phyloP scores from a whole-genome alignment of 179 eudicot species.

The Gypsophila paniculata region DNA sequence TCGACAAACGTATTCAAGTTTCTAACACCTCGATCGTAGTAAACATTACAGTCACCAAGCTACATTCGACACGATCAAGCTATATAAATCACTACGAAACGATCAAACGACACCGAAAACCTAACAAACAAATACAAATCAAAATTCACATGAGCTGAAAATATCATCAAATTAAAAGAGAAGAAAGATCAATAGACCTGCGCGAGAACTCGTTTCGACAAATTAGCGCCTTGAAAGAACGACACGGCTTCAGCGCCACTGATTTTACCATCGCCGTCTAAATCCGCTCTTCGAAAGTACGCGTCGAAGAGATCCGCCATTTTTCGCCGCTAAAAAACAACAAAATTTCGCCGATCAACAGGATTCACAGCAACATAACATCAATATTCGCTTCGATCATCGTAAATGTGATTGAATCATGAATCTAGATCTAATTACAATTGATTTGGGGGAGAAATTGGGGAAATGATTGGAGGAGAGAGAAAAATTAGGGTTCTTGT shows the following conservation, averaged over 20 bases:
- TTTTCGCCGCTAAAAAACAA: constrained; percentile 50
- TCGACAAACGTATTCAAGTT: too few relatives aligned
- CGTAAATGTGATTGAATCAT: neutral
- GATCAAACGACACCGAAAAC: too few relatives aligned
- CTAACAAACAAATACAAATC: neutral
- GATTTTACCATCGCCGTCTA: constrained; percentile 89
- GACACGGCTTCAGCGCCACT: constrained; percentile 82
- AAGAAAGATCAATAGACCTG: constrained; percentile 17
- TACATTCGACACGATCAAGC: too few relatives aligned
- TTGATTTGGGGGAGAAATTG: neutral
- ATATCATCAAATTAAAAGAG: neutral
- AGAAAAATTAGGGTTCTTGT: constrained; percentile 21
- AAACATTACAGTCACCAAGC: too few relatives aligned
- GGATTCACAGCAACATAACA: neutral
- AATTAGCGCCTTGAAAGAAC: constrained; percentile 77
- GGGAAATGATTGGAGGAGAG: neutral
- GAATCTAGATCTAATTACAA: neutral
- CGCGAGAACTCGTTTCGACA: constrained; percentile 75
- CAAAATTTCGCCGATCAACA: constrained; percentile 21
- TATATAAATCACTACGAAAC: too few relatives aligned
- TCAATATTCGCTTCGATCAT: neutral
- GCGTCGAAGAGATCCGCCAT: constrained; percentile 68
- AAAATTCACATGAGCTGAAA: neutral
- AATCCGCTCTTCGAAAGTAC: constrained; percentile 81
- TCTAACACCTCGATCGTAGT: too few relatives aligned